Conservation (phyloP, 176 grass and related monocot species). For the Aegilops longissima region DNA sequence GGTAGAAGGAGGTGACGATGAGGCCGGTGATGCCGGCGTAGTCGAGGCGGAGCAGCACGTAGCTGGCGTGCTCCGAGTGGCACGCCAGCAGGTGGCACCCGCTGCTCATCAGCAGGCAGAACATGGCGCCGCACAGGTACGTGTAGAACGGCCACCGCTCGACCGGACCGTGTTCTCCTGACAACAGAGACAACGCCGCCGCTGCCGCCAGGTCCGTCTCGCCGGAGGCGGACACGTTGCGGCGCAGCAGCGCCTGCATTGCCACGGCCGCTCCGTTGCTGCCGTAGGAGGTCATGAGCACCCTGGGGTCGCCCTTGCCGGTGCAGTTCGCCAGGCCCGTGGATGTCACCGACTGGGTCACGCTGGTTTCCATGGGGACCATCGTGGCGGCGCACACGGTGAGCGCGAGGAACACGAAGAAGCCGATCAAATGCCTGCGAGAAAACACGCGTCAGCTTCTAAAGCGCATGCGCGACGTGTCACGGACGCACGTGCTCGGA, state of each 20-base stretch:
- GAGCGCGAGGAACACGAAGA: slow-evolving; percentile 72
- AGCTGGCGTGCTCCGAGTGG: slow-evolving; percentile 75
- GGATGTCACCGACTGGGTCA: background rate
- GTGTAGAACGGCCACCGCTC: slow-evolving; percentile 77
- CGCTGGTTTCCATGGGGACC: slow-evolving; percentile 31
- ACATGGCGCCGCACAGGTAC: slow-evolving; percentile 76
- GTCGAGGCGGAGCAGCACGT: slow-evolving; percentile 78
- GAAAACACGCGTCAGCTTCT: background rate
- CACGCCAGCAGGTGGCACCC: slow-evolving; percentile 75
- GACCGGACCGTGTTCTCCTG: background rate
- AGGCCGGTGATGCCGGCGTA: slow-evolving; percentile 75
- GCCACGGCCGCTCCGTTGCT: background rate
- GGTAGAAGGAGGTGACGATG: slow-evolving; percentile 94
- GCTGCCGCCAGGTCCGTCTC: background rate
- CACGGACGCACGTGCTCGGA: background rate
- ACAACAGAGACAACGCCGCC: too few relatives aligned
- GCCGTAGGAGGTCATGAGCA: slow-evolving; percentile 9
- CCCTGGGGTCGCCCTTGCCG: background rate
- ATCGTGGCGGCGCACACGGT: slow-evolving; percentile 49
- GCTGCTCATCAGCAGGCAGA: slow-evolving; percentile 84
- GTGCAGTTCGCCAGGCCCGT: slow-evolving; percentile 9
- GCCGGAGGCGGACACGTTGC: background rate
- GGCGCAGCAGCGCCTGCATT: slow-evolving; percentile 18
- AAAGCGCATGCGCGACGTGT: background rate
- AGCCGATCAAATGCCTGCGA: slow-evolving; percentile 72